phyloP scores from a whole-genome alignment of 1,284 basidiomycete genomes.

The Naganishia sp. region DNA sequence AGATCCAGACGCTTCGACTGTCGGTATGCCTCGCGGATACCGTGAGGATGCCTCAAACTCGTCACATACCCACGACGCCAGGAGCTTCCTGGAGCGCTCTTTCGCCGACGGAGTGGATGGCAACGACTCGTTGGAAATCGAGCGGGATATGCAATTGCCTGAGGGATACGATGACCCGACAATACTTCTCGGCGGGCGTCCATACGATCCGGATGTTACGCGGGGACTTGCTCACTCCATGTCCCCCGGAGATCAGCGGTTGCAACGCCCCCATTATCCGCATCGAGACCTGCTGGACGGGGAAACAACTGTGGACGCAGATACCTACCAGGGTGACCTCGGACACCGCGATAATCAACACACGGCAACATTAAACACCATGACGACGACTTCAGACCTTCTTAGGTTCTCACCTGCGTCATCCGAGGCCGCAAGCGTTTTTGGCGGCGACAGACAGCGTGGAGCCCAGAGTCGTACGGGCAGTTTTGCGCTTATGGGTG shows the following conservation, averaged over 20 bases:
- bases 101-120: constrained; percentile 14
- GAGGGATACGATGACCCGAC: constrained; percentile 21
- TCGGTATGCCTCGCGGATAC: constrained; percentile 42
- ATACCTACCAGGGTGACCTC: constrained; percentile 27
- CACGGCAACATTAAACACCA: constrained; percentile 30
- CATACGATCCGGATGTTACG: constrained; percentile 2
- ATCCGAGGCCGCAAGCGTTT: constrained; percentile 38
- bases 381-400: constrained; percentile 23
- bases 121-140: constrained; percentile 38
- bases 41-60: constrained; percentile 31
- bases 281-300: constrained; percentile 35
- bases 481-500: constrained; percentile 43
- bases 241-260: neutral
- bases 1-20: constrained; percentile 32
- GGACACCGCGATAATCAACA: constrained; percentile 25
- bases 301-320: constrained; percentile 19
- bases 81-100: constrained; percentile 26
- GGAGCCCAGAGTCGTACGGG: constrained; percentile 27
- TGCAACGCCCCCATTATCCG: constrained; percentile 4
- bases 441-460: constrained; percentile 35
- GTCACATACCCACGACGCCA: constrained; percentile 12
- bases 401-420: constrained; percentile 29
- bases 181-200: constrained; percentile 16
- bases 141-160: constrained; percentile 23
- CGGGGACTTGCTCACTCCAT: constrained; percentile 2